Conservation (phyloP, 2,329 filamentous ascomycete species). For the Arthroderma sp. region DNA sequence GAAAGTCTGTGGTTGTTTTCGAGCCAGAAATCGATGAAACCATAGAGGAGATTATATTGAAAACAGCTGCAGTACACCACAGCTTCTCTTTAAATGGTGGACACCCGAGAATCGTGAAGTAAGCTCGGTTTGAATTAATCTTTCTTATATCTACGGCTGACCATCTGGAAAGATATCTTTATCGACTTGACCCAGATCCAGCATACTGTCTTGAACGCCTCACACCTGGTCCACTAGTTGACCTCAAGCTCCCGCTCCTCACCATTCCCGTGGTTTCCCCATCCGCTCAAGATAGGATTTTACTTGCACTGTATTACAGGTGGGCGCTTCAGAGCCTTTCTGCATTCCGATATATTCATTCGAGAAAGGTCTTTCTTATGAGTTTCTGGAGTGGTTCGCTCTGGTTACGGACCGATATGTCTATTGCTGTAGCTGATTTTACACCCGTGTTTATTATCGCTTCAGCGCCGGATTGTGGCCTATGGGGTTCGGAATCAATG, state of each 20-base stretch:
- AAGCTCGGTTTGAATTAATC: not conserved
- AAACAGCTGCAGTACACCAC: not conserved
- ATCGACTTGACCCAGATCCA: not conserved
- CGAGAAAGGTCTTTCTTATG: not conserved
- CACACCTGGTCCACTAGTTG: slow-evolving; percentile 1
- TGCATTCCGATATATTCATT: slow-evolving; percentile 2
- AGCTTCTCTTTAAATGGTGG: slow-evolving; percentile 1
- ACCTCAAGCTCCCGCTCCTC: slow-evolving; percentile 1
- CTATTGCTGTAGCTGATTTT: slow-evolving; percentile 1
- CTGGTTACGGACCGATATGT: slow-evolving; percentile 3
- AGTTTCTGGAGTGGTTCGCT: not conserved
- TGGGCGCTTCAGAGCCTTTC: slow-evolving; percentile 5
- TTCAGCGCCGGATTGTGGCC: no score
- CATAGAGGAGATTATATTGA: not conserved
- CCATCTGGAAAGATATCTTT: slow-evolving; percentile 1
- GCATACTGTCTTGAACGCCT: slow-evolving; percentile 2
- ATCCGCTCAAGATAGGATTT: not conserved
- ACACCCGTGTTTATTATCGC: not conserved
- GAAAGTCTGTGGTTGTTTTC: slow-evolving; percentile 5
- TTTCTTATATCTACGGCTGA: not conserved
- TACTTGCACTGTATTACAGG: slow-evolving; percentile 1
- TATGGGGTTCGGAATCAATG: no score
- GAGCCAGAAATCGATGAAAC: not conserved
- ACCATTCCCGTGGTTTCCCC: not conserved
- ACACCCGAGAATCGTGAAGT: slow-evolving; percentile 5